Conservation (phyloP, 2,329 filamentous ascomycete species). For the Clarireedia hainanense region DNA sequence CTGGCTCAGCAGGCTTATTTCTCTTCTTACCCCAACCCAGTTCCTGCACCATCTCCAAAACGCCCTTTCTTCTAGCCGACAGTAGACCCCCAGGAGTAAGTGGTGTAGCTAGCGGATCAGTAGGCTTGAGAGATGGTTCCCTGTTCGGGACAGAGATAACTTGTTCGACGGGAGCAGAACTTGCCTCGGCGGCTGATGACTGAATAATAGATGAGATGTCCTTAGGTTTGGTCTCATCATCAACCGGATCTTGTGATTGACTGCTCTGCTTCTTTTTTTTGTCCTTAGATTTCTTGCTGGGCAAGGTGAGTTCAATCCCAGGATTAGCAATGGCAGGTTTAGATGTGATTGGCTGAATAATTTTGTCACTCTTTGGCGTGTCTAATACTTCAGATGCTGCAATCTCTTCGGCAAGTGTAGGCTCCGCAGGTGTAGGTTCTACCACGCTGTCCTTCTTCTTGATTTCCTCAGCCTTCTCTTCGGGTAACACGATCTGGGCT, state of each 20-base stretch:
- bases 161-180: background rate
- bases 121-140: background rate
- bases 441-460: background rate
- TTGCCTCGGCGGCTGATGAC: background rate
- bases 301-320: background rate
- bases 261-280: constrained; percentile 11
- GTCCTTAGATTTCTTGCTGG: constrained; percentile 21
- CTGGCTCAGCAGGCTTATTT: constrained; percentile 1
- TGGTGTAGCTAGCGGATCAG: background rate
- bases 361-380: background rate
- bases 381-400: background rate
- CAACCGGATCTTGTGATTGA: constrained; percentile 1
- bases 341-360: background rate
- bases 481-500: background rate
- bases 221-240: background rate
- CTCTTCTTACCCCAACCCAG: constrained; percentile 8
- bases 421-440: background rate
- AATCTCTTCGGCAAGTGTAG: background rate
- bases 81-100: constrained; percentile 4
- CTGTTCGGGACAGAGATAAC: background rate
- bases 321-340: background rate
- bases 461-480: background rate
- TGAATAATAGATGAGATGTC: background rate
- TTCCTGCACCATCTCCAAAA: constrained; percentile 9
- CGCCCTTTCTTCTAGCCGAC: constrained; percentile 4